phyloP scores from a whole-genome alignment of 2,329 filamentous ascomycete species.

The Penicillium sp. region DNA sequence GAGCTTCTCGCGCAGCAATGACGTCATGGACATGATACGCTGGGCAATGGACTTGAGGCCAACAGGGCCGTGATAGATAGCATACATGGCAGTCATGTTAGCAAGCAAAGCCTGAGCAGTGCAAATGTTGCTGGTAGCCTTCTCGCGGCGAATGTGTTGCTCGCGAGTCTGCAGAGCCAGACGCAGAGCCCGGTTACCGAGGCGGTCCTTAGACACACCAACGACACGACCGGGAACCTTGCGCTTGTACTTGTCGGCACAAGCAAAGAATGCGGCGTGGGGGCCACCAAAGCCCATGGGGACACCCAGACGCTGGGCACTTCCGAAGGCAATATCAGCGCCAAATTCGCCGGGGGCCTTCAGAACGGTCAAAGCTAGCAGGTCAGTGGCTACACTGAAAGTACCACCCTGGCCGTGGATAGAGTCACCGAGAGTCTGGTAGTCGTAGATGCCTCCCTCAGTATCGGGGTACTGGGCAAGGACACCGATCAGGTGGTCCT shows the following conservation, averaged over 20 bases:
- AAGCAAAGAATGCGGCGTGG: conserved; percentile 96
- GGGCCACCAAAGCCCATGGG: conserved; percentile 90
- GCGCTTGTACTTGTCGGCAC: conserved; percentile 85
- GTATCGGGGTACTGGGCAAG: conserved; percentile 95
- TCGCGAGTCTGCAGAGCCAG: conserved; percentile 88
- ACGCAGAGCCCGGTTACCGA: conserved; percentile 76
- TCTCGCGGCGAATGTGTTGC: conserved; percentile 93
- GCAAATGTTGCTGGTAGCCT: conserved; percentile 96
- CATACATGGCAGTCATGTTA: conserved; percentile 95
- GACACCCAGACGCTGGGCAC: conserved; percentile 85
- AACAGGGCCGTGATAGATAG: conserved; percentile 84
- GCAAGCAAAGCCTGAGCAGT: conserved; percentile 90
- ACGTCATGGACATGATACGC: conserved; percentile 68
- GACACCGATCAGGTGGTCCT: conserved; percentile 80
- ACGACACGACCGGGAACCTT: conserved; percentile 91
- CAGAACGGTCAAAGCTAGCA: conserved; percentile 80
- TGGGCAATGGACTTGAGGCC: conserved; percentile 82
- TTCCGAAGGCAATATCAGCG: conserved; percentile 92
- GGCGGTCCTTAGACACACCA: conserved; percentile 85
- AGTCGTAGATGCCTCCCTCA: conserved; percentile 74
- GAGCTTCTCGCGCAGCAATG: conserved; percentile 65
- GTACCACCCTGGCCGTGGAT: conserved; percentile 76
- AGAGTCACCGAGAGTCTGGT: conserved; percentile 67
- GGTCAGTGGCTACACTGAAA: conserved; percentile 83
- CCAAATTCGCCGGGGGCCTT: conserved; percentile 92